Conservation (phyloP, 2,329 filamentous ascomycete genomes). For the Whalleya microplaca region DNA sequence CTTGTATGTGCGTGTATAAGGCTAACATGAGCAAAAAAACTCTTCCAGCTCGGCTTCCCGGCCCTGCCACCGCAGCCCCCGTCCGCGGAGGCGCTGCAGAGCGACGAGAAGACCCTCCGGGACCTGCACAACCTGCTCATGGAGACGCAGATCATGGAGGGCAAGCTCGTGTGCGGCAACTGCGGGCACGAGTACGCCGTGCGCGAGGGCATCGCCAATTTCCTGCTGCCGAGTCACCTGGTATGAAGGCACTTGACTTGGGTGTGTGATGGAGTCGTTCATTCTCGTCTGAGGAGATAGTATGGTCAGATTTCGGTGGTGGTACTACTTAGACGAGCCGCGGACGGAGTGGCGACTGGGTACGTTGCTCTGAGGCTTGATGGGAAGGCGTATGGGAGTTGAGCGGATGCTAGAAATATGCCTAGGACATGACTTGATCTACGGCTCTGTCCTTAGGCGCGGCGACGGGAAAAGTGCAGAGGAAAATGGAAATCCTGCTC, state of each 20-base stretch:
- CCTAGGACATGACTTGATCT: background rate
- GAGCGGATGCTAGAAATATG: conserved; percentile 1
- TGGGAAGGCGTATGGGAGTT: conserved; percentile 29
- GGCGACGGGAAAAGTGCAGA: conserved; percentile 7
- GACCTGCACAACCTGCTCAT: conserved; percentile 83
- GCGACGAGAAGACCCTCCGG: conserved; percentile 70
- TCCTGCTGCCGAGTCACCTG: conserved; percentile 89
- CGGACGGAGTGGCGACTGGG: background rate
- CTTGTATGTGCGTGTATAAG: no score
- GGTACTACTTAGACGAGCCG: background rate
- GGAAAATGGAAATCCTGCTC: conserved; percentile 7
- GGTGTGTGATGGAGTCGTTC: background rate
- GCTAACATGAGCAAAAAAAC: background rate
- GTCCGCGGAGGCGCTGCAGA: conserved; percentile 62
- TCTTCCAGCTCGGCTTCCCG: conserved; percentile 84
- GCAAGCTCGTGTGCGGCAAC: conserved; percentile 85
- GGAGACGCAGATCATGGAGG: conserved; percentile 88
- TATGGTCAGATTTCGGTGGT: background rate
- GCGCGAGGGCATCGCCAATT: conserved; percentile 96
- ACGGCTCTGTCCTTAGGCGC: conserved; percentile 1
- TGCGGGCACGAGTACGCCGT: conserved; percentile 94
- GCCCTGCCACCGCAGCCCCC: conserved; percentile 68
- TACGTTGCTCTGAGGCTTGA: background rate
- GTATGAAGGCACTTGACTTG: no score
- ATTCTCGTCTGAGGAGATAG: background rate